phyloP scores from a whole-genome alignment of 306 rosid species.

The Prosopis cineraria region DNA sequence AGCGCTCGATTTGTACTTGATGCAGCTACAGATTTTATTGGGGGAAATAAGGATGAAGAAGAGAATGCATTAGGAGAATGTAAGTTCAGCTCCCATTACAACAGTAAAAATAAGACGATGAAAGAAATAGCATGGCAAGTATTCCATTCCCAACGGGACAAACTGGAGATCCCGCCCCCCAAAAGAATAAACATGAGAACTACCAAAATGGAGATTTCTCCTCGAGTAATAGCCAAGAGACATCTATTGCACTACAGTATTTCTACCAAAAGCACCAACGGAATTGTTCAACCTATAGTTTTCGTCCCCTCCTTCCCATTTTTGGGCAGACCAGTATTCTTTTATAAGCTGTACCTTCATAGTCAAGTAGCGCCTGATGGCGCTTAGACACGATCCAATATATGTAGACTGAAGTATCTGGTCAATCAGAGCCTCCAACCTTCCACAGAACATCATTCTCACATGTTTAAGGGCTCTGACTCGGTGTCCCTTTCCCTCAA shows the following conservation, averaged over 20 bases:
- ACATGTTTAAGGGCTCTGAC: slow-evolving; percentile 80
- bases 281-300: slow-evolving; percentile 30
- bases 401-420: slow-evolving; percentile 39
- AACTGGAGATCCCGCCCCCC: slow-evolving; percentile 43
- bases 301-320: slow-evolving; percentile 37
- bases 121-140: slow-evolving; percentile 41
- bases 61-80: slow-evolving; percentile 35
- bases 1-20: slow-evolving; percentile 1
- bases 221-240: slow-evolving; percentile 44
- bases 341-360: slow-evolving; percentile 45
- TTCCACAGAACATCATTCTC: slow-evolving; percentile 42
- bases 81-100: slow-evolving; percentile 42
- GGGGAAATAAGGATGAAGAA: slow-evolving; percentile 18
- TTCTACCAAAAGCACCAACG: slow-evolving; percentile 48
- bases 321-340: slow-evolving; percentile 35
- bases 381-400: slow-evolving; percentile 39
- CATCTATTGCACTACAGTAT: slow-evolving; percentile 49
- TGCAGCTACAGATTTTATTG: background rate
- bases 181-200: slow-evolving; percentile 65
- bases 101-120: slow-evolving; percentile 7
- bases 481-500: slow-evolving; percentile 78
- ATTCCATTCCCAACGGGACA: slow-evolving; percentile 44
- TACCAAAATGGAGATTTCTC: slow-evolving; percentile 61
- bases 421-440: slow-evolving; percentile 39
- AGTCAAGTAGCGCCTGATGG: slow-evolving; percentile 35